phyloP scores from a whole-genome alignment of 2,329 filamentous ascomycete genomes.

The Alternaria dauci region DNA sequence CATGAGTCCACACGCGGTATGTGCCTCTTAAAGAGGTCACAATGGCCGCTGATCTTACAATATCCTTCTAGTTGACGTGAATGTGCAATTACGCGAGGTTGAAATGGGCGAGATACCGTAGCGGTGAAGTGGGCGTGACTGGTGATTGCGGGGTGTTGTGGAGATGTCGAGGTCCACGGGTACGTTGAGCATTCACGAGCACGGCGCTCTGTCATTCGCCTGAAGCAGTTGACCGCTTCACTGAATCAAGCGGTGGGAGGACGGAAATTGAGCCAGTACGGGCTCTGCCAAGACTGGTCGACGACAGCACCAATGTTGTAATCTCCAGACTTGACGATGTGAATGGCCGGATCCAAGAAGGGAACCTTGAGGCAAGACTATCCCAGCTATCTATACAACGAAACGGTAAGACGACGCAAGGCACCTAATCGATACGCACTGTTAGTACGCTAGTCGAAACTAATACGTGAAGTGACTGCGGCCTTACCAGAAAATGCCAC shows the following conservation, averaged over 20 bases:
- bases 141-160: conserved; percentile 18
- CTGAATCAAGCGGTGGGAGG: conserved; percentile 31
- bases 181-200: conserved; percentile 30
- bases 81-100: conserved; percentile 3
- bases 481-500: conserved; percentile 39
- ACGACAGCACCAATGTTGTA: conserved; percentile 14
- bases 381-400: conserved; percentile 35
- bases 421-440: conserved; percentile 23
- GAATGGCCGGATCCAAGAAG: conserved; percentile 23
- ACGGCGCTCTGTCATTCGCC: conserved; percentile 28
- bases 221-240: conserved; percentile 33
- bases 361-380: conserved; percentile 16
- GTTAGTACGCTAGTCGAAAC: conserved; percentile 29
- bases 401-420: conserved; percentile 20
- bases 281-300: conserved; percentile 3
- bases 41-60: conserved; percentile 16
- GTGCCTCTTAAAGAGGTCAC: conserved; percentile 15
- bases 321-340: conserved; percentile 12
- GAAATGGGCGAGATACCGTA: not conserved
- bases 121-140: conserved; percentile 30
- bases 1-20: conserved; percentile 19
- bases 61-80: conserved; percentile 19
- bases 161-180: conserved; percentile 15
- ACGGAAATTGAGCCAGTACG: conserved; percentile 15
- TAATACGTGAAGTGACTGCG: conserved; percentile 17